These are phyloP conservation scores for Boletus reticulatus DNA, from an alignment of 768 basidiomycete genomes.

Conservation along the genomic window DNA sequence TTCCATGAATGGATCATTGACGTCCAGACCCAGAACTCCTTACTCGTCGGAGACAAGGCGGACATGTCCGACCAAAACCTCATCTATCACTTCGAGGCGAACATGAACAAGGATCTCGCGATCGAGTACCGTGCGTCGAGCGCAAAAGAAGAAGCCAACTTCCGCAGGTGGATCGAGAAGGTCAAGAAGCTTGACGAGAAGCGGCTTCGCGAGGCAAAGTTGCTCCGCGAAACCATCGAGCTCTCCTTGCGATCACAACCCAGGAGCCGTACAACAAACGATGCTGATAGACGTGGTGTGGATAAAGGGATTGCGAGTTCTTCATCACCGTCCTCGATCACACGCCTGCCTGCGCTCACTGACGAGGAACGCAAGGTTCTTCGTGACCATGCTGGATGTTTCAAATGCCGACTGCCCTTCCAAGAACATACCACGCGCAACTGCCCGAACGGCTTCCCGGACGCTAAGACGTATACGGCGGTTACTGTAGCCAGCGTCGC, in stretches of 20 bases:
- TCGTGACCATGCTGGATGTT: slow-evolving; percentile 17
- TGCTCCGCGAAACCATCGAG: not conserved
- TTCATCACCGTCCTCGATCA: too few relatives aligned
- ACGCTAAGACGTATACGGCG: slow-evolving; percentile 10
- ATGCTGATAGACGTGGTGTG: too few relatives aligned
- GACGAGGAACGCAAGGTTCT: slow-evolving; percentile 13
- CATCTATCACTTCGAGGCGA: not conserved
- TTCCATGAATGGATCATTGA: not conserved
- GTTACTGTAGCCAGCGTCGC: not conserved
- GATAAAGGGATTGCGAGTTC: too few relatives aligned
- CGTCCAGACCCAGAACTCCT: not conserved
- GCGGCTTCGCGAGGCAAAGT: not conserved
- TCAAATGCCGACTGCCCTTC: slow-evolving; percentile 20
- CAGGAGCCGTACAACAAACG: too few relatives aligned
- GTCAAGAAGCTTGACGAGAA: not conserved
- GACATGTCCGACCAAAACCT: not conserved
- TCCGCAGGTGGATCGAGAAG: not conserved
- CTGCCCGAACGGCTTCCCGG: slow-evolving; percentile 23
- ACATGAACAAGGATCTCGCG: not conserved
- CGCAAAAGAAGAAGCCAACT: too few relatives aligned
- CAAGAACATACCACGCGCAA: not conserved
- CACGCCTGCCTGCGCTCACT: slow-evolving; percentile 2
- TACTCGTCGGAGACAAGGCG: not conserved
- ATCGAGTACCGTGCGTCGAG: not conserved
- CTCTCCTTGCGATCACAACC: not conserved